phyloP scores from a whole-genome alignment of 257 asterid genomes.

The Solanum dulcamara region DNA sequence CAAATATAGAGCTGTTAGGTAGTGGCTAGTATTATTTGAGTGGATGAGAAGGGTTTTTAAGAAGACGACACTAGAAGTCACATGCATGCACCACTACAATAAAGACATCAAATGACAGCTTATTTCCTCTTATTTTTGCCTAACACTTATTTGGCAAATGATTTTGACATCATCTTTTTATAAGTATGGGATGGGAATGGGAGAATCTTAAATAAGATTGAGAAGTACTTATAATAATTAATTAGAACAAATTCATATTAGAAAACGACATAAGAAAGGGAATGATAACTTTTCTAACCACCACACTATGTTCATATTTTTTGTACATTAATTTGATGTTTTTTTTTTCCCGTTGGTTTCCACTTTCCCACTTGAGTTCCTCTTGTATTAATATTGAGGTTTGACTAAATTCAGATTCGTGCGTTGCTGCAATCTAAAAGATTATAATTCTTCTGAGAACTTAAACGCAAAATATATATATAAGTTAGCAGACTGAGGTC shows the following conservation, averaged over 20 bases:
- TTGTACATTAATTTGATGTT: background rate
- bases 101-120: background rate
- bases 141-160: background rate
- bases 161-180: background rate
- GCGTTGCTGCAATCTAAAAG: accelerated
- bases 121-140: background rate
- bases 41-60: background rate
- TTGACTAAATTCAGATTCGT: background rate
- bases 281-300: background rate
- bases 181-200: background rate
- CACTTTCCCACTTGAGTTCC: too few species aligned
- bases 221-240: background rate
- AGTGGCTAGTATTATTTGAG: background rate
- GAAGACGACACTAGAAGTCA: background rate
- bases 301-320: background rate
- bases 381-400: accelerated
- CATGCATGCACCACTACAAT: background rate
- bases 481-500: too few species aligned
- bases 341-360: too few species aligned
- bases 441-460: background rate
- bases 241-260: background rate
- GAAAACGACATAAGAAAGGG: background rate
- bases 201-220: background rate
- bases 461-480: too few species aligned
- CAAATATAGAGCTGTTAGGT: background rate